Evolutionary conservation across 441 rosid species (phyloP), one percentile per base, ranked within the genome.

Genomic region (Breynia disticha): DNA sequence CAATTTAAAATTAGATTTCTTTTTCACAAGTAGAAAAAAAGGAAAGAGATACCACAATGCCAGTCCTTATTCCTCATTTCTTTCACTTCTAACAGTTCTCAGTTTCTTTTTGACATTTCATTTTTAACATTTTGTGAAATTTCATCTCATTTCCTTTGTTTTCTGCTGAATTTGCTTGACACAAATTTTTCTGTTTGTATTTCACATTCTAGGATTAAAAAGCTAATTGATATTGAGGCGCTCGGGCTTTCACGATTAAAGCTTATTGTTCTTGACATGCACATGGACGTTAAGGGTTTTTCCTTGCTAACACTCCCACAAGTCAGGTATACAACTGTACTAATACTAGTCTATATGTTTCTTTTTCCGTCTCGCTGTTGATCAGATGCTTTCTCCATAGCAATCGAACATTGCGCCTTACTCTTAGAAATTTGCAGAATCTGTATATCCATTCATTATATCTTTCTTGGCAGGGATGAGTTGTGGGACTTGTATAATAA

Each of bases 401-500:
- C 10, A 11, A 9, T 4, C 10, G 44, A 11, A 9, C 44, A 13
- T 41, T 6, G 13, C 44, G 3, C n/a, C 35, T 28, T 1, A 28
- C 35, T 9, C 1, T 1, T 15, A 9, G 44, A 41, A 41, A 41
- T 15, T 41, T 41, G 44, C 35, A 28, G 35, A 28, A 9, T 9
- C 7, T 4, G n/a, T 41, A 3, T 41, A 9, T 46, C 9, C 24
- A 12, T n/a, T 16, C 28, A 8, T 20, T 32, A 52, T 57, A 16
- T 1, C 19, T 17, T 45, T 53, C 49, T 53, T 67, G 73, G 66
- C 84, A 90, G 95, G 62, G 86, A 82, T 42, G 91, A 86, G 54
- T 84, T 86, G 61, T 90, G 91, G 97, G 86, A 90, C 55, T 56
- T 90, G 78, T 86, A 84, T 42, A 82, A 73, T 70, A 83, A 48